Evolutionary conservation across 148 eudicot species (phyloP), one percentile per base, ranked within the genome.

Genomic region (Polygonum maritimum): DNA sequence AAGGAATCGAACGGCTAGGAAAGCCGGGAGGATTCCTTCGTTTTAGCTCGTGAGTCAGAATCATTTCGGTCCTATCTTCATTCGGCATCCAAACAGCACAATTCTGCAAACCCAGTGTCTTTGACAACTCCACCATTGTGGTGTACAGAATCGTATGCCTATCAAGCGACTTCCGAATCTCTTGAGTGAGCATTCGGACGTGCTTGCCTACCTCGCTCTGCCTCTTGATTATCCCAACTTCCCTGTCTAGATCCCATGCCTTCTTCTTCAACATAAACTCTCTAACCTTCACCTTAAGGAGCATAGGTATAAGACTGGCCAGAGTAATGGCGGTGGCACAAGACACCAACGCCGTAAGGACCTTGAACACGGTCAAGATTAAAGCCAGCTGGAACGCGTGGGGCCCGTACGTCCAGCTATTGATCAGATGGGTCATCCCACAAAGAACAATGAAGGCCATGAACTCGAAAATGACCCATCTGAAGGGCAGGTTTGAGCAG

Each of bases 1-100:
- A 87, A 2, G 89, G 89, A 76, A 94, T 86, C 4, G 83, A 78
- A 3, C 75, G 71, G 51, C 55, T 71, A 47, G 74, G 54, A n/a
- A 21, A 55, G 36, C 57, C 78, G 18, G 84, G 71, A 38, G 67
- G 74, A 40, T 74, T 80, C 48, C 82, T 75, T 1, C 80, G 80
- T 78, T 84, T 84, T n/a, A 86, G 77, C 38, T 88, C 88, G 74
- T 90, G 98, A 52, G 92, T 86, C 41, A 91, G 77, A 51, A 84
- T 85, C 85, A 94, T 84, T 78, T 87, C 88, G 0, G 95, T 91
- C 69, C 82, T 87, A 18, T 79, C 76, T 79, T 87, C 93, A 79
- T 91, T 88, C 22, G 97, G 98, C 98, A 94, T 92, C 98, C 98
- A 94, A 76, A 94, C 88, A 63, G 89, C 95, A 77, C 97, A 94